Percentiles rank a stretch among this genome's conserved stretches.
Evolutionary conservation across 139 green algal species (phyloP).

Genomic region (Medakamo hakoo): DNA sequence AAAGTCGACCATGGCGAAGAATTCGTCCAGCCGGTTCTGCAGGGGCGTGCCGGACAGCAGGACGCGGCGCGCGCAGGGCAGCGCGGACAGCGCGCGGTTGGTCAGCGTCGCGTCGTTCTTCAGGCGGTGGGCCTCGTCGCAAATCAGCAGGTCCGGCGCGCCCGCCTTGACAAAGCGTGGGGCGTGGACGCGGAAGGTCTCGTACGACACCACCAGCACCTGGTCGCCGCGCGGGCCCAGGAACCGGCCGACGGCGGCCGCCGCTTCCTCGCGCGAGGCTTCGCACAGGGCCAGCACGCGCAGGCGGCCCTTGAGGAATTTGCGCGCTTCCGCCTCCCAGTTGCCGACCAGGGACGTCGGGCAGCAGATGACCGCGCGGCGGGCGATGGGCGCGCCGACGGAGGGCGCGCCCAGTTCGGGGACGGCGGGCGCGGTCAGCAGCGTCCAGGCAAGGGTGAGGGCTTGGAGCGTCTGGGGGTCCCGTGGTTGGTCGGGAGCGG

Average conservation of each 20-base stretch:
- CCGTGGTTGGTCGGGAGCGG: not conserved
- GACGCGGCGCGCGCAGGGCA: constrained; percentile 77
- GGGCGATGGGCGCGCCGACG: constrained; percentile 57
- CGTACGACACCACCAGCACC: constrained; percentile 86
- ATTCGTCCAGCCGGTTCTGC: constrained; percentile 95
- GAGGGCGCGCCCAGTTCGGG: constrained; percentile 33
- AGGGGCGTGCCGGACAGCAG: constrained; percentile 86
- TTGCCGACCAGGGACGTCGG: constrained; percentile 94
- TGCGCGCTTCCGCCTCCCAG: constrained; percentile 89
- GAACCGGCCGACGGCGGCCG: constrained; percentile 52
- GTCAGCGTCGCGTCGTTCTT: constrained; percentile 40
- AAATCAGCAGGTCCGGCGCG: constrained; percentile 90
- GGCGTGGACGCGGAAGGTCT: constrained; percentile 91
- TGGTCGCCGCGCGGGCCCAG: constrained; percentile 38
- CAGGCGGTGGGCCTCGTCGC: constrained; percentile 67
- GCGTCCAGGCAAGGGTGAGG: constrained; percentile 88
- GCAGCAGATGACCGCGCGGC: constrained; percentile 86
- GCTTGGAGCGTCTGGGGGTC: constrained; percentile 68
- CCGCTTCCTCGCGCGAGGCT: constrained; percentile 70
- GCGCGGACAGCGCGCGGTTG: constrained; percentile 54
- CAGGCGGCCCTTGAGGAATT: constrained; percentile 83
- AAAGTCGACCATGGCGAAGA: constrained; percentile 88
- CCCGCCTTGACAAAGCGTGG: constrained; percentile 36
- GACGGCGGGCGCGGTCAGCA: constrained; percentile 58
- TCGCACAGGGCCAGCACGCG: constrained; percentile 73